Base-by-base conservation (phyloP, 305 asterid genomes). In the Rubia tinctorum region DNA sequence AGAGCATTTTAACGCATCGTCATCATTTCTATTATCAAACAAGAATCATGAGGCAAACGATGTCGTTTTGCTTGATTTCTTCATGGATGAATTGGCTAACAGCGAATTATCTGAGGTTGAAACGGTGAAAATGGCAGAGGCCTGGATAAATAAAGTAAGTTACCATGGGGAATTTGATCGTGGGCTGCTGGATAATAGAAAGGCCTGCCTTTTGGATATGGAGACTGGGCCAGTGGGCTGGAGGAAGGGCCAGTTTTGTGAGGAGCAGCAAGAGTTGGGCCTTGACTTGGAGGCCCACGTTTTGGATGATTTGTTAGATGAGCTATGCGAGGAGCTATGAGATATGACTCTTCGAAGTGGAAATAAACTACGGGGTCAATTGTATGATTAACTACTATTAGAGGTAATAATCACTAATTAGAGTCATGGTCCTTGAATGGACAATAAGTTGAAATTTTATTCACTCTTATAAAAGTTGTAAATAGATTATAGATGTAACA, bases 201-300 rank as follows among this genome's bases (percentile, higher is more conserved):
- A 73, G 39, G 82, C 82, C 8, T 87, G 76, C 72, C 78, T 89
- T 45, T 80, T 67, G 76, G 97, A 88, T 15, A 86, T 91, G 89
- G 97, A 90, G 75, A 84, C 66, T 71, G 91, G 78, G 44, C 63
- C 80, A 34, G 77, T 66, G 34, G 44, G 68, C 58, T 89, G 97
- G 96, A 77, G 37, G 5, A 66, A 20, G 18, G 42, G 74, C 71
- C 80, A 76, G 43, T 89, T 85, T 55, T 67, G 69, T 10, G 83
- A 84, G 62, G 96, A 88, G 61, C 79, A 78, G 61, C 79, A 88
- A 73, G 91, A 84, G 27, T 20, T 87, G 58, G 79, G 81, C 12
- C 55, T 71, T 69, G 84, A 78, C 18, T 69, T 92, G 81, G 93
- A 88, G 78, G 61, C 59, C 22, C 12, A 45, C 61, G 60, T 92